phyloP scores from a whole-genome alignment of 768 basidiomycete species.

The Lactarius quietus region DNA sequence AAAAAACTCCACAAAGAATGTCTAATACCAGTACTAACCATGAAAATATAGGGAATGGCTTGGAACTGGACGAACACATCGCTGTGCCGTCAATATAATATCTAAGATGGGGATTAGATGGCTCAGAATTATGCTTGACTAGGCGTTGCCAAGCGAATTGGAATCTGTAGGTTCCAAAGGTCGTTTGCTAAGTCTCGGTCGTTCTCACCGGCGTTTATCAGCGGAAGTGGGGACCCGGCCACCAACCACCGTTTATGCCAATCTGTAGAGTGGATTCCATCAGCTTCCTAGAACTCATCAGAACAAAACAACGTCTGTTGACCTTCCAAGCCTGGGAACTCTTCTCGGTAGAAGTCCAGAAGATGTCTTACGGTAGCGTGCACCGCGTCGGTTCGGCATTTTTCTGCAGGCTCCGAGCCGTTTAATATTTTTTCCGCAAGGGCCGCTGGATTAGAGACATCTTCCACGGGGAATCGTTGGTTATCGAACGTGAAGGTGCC shows the following conservation, averaged over 20 bases:
- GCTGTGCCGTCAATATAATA: background rate
- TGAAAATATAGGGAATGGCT: no score
- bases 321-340: slow-evolving; percentile 19
- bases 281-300: background rate
- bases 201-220: background rate
- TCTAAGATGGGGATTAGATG: background rate
- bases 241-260: slow-evolving; percentile 14
- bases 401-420: slow-evolving; percentile 1
- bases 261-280: background rate
- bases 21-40: no score
- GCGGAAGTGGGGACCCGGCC: slow-evolving; percentile 15
- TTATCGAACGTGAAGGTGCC: slow-evolving; percentile 11
- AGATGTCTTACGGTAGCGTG: slow-evolving; percentile 13
- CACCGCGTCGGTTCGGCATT: slow-evolving; percentile 3
- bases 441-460: slow-evolving; percentile 14
- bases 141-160: slow-evolving; percentile 2
- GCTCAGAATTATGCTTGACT: background rate
- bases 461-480: slow-evolving; percentile 12
- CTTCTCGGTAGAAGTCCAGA: slow-evolving; percentile 17
- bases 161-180: slow-evolving; percentile 18
- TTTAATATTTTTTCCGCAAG: slow-evolving; percentile 2
- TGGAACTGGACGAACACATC: background rate
- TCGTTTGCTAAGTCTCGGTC: background rate
- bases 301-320: background rate
- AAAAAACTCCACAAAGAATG: background rate